Base-by-base conservation (phyloP, 1,139 yeast species). In the Scheffersomyces insectosa region DNA sequence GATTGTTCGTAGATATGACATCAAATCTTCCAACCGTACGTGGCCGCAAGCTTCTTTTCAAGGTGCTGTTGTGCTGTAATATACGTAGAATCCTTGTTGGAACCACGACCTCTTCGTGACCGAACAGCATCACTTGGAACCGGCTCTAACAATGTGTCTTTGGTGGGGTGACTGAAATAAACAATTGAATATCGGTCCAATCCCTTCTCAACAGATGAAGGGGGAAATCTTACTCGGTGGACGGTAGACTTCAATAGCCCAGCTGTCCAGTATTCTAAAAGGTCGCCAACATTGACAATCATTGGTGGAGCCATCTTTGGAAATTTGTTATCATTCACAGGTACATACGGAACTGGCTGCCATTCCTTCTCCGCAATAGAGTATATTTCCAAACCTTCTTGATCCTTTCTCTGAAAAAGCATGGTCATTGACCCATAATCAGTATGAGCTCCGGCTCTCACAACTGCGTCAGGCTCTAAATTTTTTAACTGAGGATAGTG, bases 371-470 rank as follows among this genome's bases (percentile, higher is more conserved):
- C 62, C 8, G 73, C 66, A 1, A 82, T 83, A 4, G 83, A 76
- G 44, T 72, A 69, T 16, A 87, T 75, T 56, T 87, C 91, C 40
- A 87, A 69, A 0, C 95, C 95, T 54, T 84, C 89, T 55, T 86
- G 87, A 39, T 82, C 79, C 43, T 77, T 73, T 46, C 78, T 78
- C 60, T 87, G 95, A 60, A 87, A 83, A 38, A 87, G 66, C 33
- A 85, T 65, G 0, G 95, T 87, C 50, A 85, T 61, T 0, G 88
- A 74, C 0, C 95, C 95, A 57, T 85, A 87, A 59, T 87, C 95
- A 0, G 95, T 86, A 54, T 88, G 95, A 1, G 95, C 95, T 28
- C 95, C 95, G 3, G 95, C 95, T 41, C 95, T 70, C 37, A 85
- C 77, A 11, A 68, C 73, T 14, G 76, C 72, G 45, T 79, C 80